These are phyloP conservation scores for Condylostoma magnum DNA, from an alignment of 169 alveolate genomes.

Conservation along the genomic window DNA sequence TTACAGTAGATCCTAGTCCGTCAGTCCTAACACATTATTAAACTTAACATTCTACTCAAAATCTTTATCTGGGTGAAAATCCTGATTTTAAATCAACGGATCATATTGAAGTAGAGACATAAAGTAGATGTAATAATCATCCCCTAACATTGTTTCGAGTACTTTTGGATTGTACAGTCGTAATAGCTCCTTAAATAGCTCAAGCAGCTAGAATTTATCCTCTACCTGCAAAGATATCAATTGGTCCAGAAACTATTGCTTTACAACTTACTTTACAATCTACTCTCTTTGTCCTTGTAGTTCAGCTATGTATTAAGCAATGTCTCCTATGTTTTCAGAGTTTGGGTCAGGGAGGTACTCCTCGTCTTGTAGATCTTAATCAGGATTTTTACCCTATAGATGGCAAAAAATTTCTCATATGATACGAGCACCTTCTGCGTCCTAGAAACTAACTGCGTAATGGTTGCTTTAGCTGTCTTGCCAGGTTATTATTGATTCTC, in stretches of 20 bases:
- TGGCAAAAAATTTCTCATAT: background rate
- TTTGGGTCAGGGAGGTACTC: background rate
- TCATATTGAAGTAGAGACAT: background rate
- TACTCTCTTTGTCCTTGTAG: background rate
- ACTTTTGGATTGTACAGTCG: background rate
- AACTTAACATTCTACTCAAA: background rate
- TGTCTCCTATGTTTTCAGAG: background rate
- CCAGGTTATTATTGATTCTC: slow-evolving; percentile 28
- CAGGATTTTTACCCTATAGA: background rate
- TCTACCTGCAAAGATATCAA: no score
- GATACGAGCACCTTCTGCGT: background rate
- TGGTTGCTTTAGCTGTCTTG: background rate
- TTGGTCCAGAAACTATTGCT: background rate
- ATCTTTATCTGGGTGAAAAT: background rate
- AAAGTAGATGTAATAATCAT: background rate
- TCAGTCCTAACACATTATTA: background rate
- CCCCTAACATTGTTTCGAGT: background rate
- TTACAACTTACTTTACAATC: background rate
- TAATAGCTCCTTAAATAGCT: background rate
- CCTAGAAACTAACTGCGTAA: slow-evolving; percentile 16
- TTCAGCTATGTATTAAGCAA: background rate
- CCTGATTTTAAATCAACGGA: background rate
- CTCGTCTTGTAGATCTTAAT: background rate
- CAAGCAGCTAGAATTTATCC: no score
- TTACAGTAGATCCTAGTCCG: background rate